Percentiles rank a stretch among this genome's conserved stretches.
Conservation (phyloP, 306 rosid genomes). For the Citrullus colocynthis region DNA sequence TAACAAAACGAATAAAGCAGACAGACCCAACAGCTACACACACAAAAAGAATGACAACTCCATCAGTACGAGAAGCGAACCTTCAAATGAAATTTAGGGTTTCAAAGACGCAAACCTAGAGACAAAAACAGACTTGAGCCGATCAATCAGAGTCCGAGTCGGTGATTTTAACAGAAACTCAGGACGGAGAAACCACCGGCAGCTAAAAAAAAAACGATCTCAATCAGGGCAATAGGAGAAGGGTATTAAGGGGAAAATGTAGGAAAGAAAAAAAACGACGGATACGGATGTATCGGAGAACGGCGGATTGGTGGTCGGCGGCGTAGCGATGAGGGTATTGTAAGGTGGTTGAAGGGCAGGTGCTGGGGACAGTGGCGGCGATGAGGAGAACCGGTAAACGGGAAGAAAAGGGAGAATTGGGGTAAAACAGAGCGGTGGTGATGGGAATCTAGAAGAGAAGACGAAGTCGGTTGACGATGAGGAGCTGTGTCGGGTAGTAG, state of each 20-base stretch:
- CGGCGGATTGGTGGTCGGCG: background rate
- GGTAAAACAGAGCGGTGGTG: background rate
- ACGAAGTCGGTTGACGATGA: background rate
- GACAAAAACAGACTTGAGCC: background rate
- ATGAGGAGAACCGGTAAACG: background rate
- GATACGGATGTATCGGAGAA: background rate
- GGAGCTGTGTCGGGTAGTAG: background rate
- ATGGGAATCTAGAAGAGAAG: background rate
- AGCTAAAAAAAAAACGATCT: background rate
- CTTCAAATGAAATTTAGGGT: background rate
- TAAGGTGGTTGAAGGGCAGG: background rate
- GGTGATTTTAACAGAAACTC: background rate
- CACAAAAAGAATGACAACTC: background rate
- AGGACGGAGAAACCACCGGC: background rate
- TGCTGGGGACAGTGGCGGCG: conserved; percentile 6
- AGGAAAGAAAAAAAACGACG: background rate
- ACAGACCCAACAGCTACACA: background rate
- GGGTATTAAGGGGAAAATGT: background rate
- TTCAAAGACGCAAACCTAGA: background rate
- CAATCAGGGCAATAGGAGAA: background rate
- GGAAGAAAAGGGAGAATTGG: background rate
- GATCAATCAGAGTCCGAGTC: background rate
- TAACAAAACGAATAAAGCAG: background rate
- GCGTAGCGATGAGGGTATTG: background rate
- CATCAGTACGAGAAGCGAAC: background rate